phyloP scores from a whole-genome alignment of 441 rosid genomes.

The Mallotus repandus region DNA sequence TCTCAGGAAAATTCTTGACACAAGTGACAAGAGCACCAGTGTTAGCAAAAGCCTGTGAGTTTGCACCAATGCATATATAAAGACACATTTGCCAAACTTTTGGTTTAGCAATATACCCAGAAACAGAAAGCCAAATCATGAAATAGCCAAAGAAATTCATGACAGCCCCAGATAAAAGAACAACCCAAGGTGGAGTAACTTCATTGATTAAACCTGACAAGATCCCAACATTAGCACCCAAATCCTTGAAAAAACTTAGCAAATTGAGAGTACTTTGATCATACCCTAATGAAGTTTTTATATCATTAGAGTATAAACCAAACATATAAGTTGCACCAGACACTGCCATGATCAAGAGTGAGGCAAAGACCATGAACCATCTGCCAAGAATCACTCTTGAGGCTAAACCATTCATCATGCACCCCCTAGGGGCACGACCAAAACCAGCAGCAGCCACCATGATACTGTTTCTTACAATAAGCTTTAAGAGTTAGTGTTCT shows the following conservation, averaged over 20 bases:
- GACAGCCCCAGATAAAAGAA: conserved; percentile 44
- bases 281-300: conserved; percentile 54
- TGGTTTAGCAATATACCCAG: conserved; percentile 40
- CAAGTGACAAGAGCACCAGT: conserved; percentile 56
- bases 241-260: conserved; percentile 64
- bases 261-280: conserved; percentile 66
- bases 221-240: conserved; percentile 68
- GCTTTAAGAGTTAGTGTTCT: background rate
- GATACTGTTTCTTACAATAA: too few relatives aligned
- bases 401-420: conserved; percentile 31
- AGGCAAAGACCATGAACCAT: conserved; percentile 67
- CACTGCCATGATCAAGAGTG: conserved; percentile 54
- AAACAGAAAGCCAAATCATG: conserved; percentile 68
- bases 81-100: conserved; percentile 69
- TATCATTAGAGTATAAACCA: conserved; percentile 49
- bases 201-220: conserved; percentile 59
- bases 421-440: too few relatives aligned
- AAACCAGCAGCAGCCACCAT: too few relatives aligned
- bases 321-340: conserved; percentile 77
- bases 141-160: conserved; percentile 67
- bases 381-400: conserved; percentile 43
- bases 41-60: conserved; percentile 66
- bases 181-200: conserved; percentile 55
- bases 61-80: conserved; percentile 53
- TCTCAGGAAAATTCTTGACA: conserved; percentile 55